Conservation (phyloP, 164 flowering plant genomes). For the Amborella trichopoda region DNA sequence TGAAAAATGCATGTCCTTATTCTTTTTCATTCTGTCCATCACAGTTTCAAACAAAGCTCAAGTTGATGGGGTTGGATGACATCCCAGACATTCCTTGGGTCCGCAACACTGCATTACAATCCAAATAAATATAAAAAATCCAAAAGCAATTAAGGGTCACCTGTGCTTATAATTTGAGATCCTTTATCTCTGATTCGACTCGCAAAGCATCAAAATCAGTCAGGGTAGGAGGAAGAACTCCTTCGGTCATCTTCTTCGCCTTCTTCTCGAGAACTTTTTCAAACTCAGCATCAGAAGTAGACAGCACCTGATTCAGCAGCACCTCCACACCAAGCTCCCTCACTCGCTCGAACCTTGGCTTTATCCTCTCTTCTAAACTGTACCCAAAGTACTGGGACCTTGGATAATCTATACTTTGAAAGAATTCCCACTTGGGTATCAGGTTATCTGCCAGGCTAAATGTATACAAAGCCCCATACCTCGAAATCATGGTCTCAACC, state of each 20-base stretch:
- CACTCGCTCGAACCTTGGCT: conserved; percentile 55
- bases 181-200: too few relatives aligned
- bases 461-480: conserved; percentile 73
- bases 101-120: too few relatives aligned
- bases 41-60: too few relatives aligned
- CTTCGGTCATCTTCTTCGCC: conserved; percentile 27
- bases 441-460: conserved; percentile 28
- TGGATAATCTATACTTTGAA: conserved; percentile 58
- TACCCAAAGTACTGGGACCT: conserved; percentile 73
- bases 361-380: conserved; percentile 75
- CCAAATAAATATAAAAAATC: too few relatives aligned
- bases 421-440: conserved; percentile 78
- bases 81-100: too few relatives aligned
- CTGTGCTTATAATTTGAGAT: too few relatives aligned
- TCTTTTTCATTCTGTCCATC: too few relatives aligned
- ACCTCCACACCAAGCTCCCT: conserved; percentile 41
- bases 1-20: too few relatives aligned
- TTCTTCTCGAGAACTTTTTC: conserved; percentile 16
- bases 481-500: conserved; percentile 55
- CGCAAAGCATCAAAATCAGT: too few relatives aligned
- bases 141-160: too few relatives aligned
- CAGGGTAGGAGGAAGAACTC: too few relatives aligned
- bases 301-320: conserved; percentile 62
- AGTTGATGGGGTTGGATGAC: too few relatives aligned
- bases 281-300: conserved; percentile 39